Base-by-base conservation (phyloP, 441 rosid genomes). In the Adansonia madagascariensis region DNA sequence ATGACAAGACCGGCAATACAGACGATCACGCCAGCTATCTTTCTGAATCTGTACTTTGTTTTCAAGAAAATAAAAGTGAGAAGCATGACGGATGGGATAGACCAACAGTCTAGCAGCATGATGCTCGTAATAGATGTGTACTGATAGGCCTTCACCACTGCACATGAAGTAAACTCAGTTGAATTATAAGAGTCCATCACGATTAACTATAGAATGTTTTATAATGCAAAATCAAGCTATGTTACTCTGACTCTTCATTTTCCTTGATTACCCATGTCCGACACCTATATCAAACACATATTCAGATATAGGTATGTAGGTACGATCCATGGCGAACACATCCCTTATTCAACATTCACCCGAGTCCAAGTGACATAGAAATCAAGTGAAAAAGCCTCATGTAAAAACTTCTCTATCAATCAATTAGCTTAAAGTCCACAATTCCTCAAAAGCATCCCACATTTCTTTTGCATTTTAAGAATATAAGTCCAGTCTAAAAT, bases 141-240 rank as follows among this genome's bases (percentile, higher is more conserved):
- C 86, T 96, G 96, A 83, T 92, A 89, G 56, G 99, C 97, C 91
- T 96, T 96, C 83, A 91, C 97, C 88, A 91, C 98, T 96, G 91
- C 65, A 60, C 69, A 79, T 31, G 41, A 60, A 62, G 0, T 27
- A 24, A 62, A 62, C 18, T 62, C 14, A 46, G 67, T 31, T 27
- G 15, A 17, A 22, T 59, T 9, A 10, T 10, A 10, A 59, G 35
- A 59, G 35, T 59, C 63, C 11, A 3, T 31, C 35, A 3, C 4
- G 35, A 31, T 31, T 31, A 31, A 31, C 35, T 31, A 24, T 31
- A 31, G 35, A 31, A 31, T 2, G 35, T 31, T 31, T 31, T 31
- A 31, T 24, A 24, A 24, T 24, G 24, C 35, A 31, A 31, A 31
- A 31, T 31, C 35, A 31, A 31, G 35, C 31, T 27, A 27, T 27